Evolutionary conservation across 495 filamentous ascomycete genomes (phyloP), one percentile per base, ranked within the genome.

Genomic region (Poronia punctata): DNA sequence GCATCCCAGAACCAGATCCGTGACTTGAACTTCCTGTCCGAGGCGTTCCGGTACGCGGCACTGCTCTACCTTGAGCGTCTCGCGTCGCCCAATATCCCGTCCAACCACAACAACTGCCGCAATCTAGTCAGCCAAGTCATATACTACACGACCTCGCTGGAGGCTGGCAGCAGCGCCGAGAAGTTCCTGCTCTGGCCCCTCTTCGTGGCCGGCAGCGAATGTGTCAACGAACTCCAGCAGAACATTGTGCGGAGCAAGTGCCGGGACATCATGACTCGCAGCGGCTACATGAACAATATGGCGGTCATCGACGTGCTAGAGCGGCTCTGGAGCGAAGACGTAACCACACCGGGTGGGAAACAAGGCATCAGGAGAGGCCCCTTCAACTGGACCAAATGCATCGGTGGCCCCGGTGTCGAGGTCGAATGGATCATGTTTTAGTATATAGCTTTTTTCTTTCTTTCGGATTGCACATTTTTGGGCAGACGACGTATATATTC

Each of bases 161-260:
- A 84, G 44, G 75, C 80, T 2, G 70, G 70, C 33, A 71, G 69
- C 48, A 67, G 61, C 45, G 71, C 76, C 32, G 85, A 92, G 60
- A 90, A 94, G 54, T 95, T 92, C 52, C 67, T 97, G 17, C 78
- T 97, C 2, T 97, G 90, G 90, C 89, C 90, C 7, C 72, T 96
- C 7, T 95, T 95, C 57, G 83, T 96, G 35, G 82, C 80, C 0
- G 89, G 90, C 20, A 87, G 85, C 16, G 90, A 95, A 66, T 94
- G 88, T 56, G 84, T 94, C 38, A 80, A 83, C 38, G 83, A 86
- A 47, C 67, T 80, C 25, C 84, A 95, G 46, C 81, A 89, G 39
- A 70, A 74, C 21, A 74, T 88, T 33, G 82, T 97, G 32, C 76
- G 86, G 14, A 65, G 77, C 50, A 78, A 88, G 35, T 95, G 88